Percentiles rank a stretch among this genome's conserved stretches.
These are phyloP conservation scores for Oidiodendron maius DNA, from an alignment of 495 filamentous ascomycete species.

Conservation along the genomic window DNA sequence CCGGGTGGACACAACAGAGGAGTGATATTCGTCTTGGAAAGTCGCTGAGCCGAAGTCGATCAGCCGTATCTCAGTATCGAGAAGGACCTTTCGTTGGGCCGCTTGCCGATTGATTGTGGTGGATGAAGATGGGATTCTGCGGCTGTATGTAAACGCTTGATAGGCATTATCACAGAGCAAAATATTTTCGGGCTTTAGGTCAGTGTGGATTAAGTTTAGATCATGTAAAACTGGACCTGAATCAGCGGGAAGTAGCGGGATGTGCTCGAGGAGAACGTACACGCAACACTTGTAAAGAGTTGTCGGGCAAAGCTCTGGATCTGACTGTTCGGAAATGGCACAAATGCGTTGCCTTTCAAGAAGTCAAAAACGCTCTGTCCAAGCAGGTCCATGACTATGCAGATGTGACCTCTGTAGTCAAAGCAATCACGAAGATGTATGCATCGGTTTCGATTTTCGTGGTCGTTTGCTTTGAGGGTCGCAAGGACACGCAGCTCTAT, in stretches of 20 bases:
- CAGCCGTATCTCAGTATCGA: conserved; percentile 92
- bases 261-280: conserved; percentile 48
- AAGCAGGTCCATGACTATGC: conserved; percentile 94
- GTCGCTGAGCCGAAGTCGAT: conserved; percentile 98
- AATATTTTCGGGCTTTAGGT: conserved; percentile 98
- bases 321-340: conserved; percentile 97
- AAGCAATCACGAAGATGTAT: conserved; percentile 97
- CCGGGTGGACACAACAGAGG: conserved; percentile 90
- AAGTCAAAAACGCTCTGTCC: conserved; percentile 99
- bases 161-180: conserved; percentile 84
- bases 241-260: background rate
- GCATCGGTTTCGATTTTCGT: conserved; percentile 88
- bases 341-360: conserved; percentile 87
- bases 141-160: conserved; percentile 96
- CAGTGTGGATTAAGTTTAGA: conserved; percentile 95
- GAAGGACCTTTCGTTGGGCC: conserved; percentile 77
- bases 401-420: conserved; percentile 96
- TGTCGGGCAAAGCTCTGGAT: conserved; percentile 96
- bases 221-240: conserved; percentile 76
- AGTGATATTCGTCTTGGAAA: conserved; percentile 98
- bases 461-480: conserved; percentile 85
- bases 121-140: conserved; percentile 88
- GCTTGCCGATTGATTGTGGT: conserved; percentile 69
- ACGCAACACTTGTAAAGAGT: conserved; percentile 95
- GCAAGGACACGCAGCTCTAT: conserved; percentile 92